Conservation (phyloP, 208 protist species). For the Acanthamoeba lenticulata region DNA sequence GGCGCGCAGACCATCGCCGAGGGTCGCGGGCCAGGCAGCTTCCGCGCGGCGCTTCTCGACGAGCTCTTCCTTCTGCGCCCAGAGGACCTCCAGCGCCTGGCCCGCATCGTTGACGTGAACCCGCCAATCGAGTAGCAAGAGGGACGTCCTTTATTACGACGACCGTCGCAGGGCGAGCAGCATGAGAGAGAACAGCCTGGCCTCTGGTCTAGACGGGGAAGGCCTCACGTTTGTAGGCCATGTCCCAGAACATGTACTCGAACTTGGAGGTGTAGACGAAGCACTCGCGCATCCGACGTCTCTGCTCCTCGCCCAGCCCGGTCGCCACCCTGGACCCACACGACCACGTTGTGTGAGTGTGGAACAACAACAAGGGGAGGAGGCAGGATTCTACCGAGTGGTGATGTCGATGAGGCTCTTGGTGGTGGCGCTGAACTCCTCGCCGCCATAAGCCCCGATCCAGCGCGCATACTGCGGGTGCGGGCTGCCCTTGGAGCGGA, state of each 20-base stretch:
- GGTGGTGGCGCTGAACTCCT: constrained; percentile 33
- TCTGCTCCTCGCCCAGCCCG: not conserved
- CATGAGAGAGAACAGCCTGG: not conserved
- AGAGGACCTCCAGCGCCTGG: not conserved
- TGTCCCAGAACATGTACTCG: constrained; percentile 58
- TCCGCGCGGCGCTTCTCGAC: not conserved
- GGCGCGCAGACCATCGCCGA: not conserved
- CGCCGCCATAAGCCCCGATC: not conserved
- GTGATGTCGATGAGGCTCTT: constrained; percentile 14
- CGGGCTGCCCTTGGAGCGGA: constrained; percentile 41
- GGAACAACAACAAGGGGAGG: not conserved
- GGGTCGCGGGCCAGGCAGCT: constrained; percentile 1
- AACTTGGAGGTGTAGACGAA: constrained; percentile 42
- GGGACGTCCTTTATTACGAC: not conserved
- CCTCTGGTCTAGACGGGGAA: not conserved
- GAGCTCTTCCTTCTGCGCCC: constrained; percentile 15
- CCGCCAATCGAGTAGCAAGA: no score
- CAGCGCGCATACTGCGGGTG: constrained; percentile 43
- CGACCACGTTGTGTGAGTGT: not conserved
- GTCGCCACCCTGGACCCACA: not conserved
- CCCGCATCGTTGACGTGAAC: not conserved
- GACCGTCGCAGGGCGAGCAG: not conserved
- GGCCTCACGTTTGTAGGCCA: not conserved
- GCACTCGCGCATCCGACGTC: constrained; percentile 13
- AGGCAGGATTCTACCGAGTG: not conserved